Percentiles rank a stretch among this genome's conserved stretches.
Evolutionary conservation across 495 filamentous ascomycete species (phyloP).

Genomic region (Penicillium dipodomyicola): DNA sequence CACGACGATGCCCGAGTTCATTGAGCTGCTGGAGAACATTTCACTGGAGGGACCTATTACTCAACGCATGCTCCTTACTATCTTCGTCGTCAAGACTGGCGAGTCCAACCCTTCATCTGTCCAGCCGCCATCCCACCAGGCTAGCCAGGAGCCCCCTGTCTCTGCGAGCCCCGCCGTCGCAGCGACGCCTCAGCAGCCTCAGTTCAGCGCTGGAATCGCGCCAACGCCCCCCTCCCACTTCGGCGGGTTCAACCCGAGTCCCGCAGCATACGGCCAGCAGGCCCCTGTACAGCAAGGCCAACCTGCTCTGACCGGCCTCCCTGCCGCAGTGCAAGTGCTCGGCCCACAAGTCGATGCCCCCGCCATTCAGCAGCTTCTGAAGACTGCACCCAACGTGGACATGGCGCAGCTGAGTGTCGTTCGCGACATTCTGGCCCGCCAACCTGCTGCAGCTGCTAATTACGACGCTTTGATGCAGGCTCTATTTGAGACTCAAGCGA

Average conservation of each 20-base stretch:
- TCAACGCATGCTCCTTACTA: constrained; percentile 70
- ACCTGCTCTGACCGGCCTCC: constrained; percentile 21
- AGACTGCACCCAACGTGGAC: constrained; percentile 61
- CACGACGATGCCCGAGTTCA: constrained; percentile 63
- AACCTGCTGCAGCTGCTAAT: constrained; percentile 44
- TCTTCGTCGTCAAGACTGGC: constrained; percentile 66
- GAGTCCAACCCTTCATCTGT: constrained; percentile 46
- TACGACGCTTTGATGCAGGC: constrained; percentile 41
- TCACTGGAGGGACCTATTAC: constrained; percentile 61
- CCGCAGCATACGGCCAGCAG: constrained; percentile 40
- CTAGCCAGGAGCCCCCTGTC: constrained; percentile 37
- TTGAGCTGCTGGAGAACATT: constrained; percentile 73
- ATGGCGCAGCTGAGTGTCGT: constrained; percentile 63
- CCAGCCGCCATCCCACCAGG: constrained; percentile 44
- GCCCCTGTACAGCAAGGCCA: constrained; percentile 22
- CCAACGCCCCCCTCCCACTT: constrained; percentile 29
- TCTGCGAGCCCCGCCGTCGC: constrained; percentile 47
- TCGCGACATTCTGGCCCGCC: constrained; percentile 53
- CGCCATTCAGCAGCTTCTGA: constrained; percentile 64
- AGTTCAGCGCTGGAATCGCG: constrained; percentile 30
- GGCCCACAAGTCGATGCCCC: constrained; percentile 58
- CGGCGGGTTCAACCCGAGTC: constrained; percentile 17
- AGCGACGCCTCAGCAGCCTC: constrained; percentile 37
- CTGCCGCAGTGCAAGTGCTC: constrained; percentile 50
- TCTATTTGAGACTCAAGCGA: constrained; percentile 38